Evolutionary conservation across 2,329 filamentous ascomycete genomes (phyloP).

Genomic region (Colletotrichum lini): DNA sequence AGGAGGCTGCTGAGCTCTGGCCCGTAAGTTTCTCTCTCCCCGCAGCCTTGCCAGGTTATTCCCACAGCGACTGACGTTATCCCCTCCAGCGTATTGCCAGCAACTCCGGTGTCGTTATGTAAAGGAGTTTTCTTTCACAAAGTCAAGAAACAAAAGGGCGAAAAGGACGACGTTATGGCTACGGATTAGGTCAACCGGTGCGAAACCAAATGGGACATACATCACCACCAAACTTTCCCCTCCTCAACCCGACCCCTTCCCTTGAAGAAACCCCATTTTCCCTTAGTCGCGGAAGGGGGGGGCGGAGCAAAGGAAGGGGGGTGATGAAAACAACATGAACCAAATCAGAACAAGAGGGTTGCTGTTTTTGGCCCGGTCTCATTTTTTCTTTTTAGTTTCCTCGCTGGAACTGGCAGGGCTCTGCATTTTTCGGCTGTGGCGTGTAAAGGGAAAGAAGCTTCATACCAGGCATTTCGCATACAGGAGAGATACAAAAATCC

Average conservation of each 20-base stretch:
- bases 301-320: constrained; percentile 16
- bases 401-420: constrained; percentile 61
- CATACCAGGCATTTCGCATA: constrained; percentile 66
- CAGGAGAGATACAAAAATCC: constrained; percentile 56
- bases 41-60: not conserved
- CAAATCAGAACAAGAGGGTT: constrained; percentile 27
- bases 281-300: not conserved
- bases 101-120: constrained; percentile 99
- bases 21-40: constrained; percentile 75
- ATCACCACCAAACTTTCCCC: constrained; percentile 24
- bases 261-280: constrained; percentile 13
- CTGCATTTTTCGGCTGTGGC: constrained; percentile 69
- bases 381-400: constrained; percentile 47
- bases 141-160: constrained; percentile 42
- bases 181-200: constrained; percentile 43
- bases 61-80: constrained; percentile 49
- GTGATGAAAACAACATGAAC: constrained; percentile 3
- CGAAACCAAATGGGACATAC: constrained; percentile 37
- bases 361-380: constrained; percentile 40
- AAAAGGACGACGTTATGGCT: constrained; percentile 43
- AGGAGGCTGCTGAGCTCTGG: constrained; percentile 99
- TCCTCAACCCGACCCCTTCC: constrained; percentile 4
- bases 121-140: constrained; percentile 62
- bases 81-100: constrained; percentile 91
- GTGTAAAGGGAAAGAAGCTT: constrained; percentile 63